These are phyloP conservation scores for Fusarium annulatum DNA, from an alignment of 2,329 filamentous ascomycete species.

Conservation along the genomic window DNA sequence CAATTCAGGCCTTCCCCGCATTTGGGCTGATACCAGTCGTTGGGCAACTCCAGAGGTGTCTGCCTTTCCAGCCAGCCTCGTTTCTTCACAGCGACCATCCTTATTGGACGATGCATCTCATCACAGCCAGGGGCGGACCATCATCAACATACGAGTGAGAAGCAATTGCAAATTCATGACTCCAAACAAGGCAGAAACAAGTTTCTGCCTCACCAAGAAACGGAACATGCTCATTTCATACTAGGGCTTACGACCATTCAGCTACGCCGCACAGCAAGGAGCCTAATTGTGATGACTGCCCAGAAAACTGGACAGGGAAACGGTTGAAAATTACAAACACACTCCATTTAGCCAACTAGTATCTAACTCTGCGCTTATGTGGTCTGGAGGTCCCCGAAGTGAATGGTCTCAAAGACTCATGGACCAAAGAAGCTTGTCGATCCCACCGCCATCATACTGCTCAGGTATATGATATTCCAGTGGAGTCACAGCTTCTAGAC, in stretches of 20 bases:
- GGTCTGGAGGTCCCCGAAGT: no score
- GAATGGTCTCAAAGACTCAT: not conserved
- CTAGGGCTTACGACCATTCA: not conserved
- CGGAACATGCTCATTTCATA: not conserved
- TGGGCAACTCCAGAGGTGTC: not conserved
- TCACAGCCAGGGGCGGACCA: no score
- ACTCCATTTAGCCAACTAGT: no score
- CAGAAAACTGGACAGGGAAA: not conserved
- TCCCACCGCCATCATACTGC: not conserved
- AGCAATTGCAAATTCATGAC: not conserved
- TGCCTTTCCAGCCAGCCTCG: not conserved
- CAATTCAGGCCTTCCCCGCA: not conserved
- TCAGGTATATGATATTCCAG: slow-evolving; percentile 8
- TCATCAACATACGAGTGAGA: not conserved
- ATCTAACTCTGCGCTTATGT: no score
- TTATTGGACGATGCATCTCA: not conserved
- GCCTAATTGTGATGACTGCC: not conserved
- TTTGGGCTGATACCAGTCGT: not conserved
- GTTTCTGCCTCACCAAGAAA: not conserved
- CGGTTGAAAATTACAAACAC: no score
- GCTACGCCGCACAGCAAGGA: not conserved
- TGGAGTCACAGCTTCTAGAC: rapidly evolving
- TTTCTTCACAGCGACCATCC: not conserved
- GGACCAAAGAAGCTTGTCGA: slow-evolving; percentile 11
- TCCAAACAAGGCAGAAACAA: not conserved